Evolutionary conservation across 306 rosid genomes (phyloP), one percentile per base, ranked within the genome.

Genomic region (Casuarina cunninghamiana): DNA sequence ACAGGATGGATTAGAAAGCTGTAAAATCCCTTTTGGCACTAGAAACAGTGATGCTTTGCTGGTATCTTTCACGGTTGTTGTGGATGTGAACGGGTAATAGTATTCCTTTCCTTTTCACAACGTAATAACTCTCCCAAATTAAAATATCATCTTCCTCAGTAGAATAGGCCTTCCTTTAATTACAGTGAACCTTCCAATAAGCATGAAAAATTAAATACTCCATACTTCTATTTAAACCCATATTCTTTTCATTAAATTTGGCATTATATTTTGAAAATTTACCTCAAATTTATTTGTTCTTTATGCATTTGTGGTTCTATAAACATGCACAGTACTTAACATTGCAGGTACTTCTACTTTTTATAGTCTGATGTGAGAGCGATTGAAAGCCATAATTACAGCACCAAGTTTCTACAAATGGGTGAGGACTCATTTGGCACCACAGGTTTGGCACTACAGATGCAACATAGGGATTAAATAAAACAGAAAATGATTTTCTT

Each of bases 61-160:
- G 53, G 13, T 37, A 37, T 51, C 70, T 76, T 66, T 32, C 71
- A n/a, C 11, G 71, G 71, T 67, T 17, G 71, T 67, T 67, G 49
- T 42, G 71, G 49, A 41, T 67, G 71, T 67, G 37, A 67, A 67
- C 71, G 41, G 8, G 51, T 41, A 66, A 67, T 13, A 17, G 19
- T 63, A 38, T 63, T 37, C 5, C 49, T 7, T 17, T 16, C 17
- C 32, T 4, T 12, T 16, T 58, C 65, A 26, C 39, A 6, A 58
- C 32, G 26, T 58, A 8, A 4, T 58, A 26, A 12, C 69, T 37
- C 44, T 13, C 45, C 37, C 69, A 62, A 37, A 37, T 62, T 9
- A 26, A 67, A 42, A 17, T 67, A 67, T 41, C 42, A 41, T 21
- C 15, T 42, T 63, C 26, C n/a, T 63, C 19, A 11, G 13, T 12